Conservation (phyloP, 306 rosid species). For the Rubus idaeus region DNA sequence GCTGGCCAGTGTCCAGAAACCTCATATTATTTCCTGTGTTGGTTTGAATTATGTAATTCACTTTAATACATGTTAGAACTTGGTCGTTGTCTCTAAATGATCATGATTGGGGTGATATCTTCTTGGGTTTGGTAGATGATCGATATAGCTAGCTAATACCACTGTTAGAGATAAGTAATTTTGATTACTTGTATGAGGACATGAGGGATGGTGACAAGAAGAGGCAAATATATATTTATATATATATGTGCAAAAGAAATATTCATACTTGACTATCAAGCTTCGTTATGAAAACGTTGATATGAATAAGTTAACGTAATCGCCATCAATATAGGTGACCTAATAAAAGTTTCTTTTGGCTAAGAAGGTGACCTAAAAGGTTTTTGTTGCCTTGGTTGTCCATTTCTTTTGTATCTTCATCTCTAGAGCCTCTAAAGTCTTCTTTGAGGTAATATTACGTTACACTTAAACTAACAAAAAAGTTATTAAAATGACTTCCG, state of each 20-base stretch:
- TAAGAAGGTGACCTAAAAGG: background rate
- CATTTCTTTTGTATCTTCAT: background rate
- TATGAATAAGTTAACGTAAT: background rate
- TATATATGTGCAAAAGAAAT: background rate
- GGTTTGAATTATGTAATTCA: too few relatives aligned
- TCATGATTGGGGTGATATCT: too few relatives aligned
- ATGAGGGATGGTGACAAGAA: background rate
- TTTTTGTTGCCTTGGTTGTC: background rate
- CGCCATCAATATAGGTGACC: background rate
- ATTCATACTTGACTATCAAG: background rate
- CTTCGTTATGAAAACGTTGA: background rate
- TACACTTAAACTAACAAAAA: background rate
- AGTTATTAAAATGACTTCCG: too few relatives aligned
- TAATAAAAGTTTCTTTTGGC: background rate
- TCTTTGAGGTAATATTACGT: too few relatives aligned
- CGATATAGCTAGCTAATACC: too few relatives aligned
- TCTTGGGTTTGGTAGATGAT: too few relatives aligned
- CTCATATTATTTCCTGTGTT: too few relatives aligned
- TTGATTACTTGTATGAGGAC: background rate
- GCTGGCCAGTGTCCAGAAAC: too few relatives aligned
- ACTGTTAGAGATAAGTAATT: background rate
- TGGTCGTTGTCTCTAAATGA: too few relatives aligned
- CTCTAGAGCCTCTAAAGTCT: too few relatives aligned
- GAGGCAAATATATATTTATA: too few relatives aligned
- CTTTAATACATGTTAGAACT: too few relatives aligned